Conservation (phyloP, 2,329 filamentous ascomycete genomes). For the Arthrocladium fulminans region DNA sequence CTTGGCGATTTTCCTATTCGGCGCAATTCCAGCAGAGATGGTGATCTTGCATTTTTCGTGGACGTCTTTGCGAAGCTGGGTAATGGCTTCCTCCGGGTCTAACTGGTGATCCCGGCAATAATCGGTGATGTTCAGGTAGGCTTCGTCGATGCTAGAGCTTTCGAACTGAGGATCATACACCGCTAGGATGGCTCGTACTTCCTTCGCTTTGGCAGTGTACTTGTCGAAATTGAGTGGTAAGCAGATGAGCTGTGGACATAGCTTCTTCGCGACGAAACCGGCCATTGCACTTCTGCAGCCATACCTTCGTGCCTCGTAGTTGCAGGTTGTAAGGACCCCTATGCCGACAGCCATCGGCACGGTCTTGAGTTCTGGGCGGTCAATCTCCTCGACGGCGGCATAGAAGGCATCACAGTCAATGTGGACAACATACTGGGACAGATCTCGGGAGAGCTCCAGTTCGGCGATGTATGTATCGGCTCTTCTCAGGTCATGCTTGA, state of each 20-base stretch:
- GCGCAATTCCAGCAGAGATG: constrained; percentile 86
- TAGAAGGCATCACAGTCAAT: constrained; percentile 98
- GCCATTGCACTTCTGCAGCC: constrained; percentile 95
- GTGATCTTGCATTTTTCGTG: constrained; percentile 70
- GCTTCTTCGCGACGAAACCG: constrained; percentile 84
- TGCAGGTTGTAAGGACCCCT: constrained; percentile 63
- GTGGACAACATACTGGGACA: constrained; percentile 79
- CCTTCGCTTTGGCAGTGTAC: constrained; percentile 80
- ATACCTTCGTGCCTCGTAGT: constrained; percentile 82
- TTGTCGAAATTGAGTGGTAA: constrained; percentile 82
- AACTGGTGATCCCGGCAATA: constrained; percentile 66
- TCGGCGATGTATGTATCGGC: constrained; percentile 75
- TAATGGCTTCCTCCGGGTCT: constrained; percentile 62
- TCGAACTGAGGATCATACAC: constrained; percentile 89
- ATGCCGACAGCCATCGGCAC: constrained; percentile 86
- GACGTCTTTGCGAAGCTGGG: constrained; percentile 69
- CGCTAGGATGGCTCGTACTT: constrained; percentile 71
- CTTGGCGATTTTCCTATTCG: constrained; percentile 88
- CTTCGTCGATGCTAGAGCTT: constrained; percentile 90
- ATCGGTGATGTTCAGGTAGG: constrained; percentile 86
- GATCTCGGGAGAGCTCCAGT: constrained; percentile 67
- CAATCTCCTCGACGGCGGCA: constrained; percentile 80
- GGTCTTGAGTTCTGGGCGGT: constrained; percentile 72
- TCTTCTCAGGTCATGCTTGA: constrained; percentile 61
- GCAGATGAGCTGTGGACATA: constrained; percentile 77